Evolutionary conservation across 768 basidiomycete species (phyloP), one percentile per base, ranked within the genome.

Genomic region (Kwoniella sp.): DNA sequence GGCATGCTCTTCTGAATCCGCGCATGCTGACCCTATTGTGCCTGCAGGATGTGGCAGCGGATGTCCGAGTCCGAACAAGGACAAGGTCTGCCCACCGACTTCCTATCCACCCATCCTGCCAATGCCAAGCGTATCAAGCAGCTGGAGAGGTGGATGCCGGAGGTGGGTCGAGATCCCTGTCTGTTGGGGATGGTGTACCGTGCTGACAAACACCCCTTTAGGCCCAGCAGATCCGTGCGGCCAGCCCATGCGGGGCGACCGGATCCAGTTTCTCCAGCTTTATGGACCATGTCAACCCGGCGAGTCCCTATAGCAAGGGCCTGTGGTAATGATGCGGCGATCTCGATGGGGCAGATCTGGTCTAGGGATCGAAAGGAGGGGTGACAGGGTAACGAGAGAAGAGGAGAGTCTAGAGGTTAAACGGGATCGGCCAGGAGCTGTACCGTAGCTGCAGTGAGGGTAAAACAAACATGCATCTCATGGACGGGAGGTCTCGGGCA

Each of bases 91-190:
- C 56, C 62, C 28, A 23, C 81, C 14, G 82, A 83, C 46, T 88
- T 96, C 75, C 69, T 91, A 28, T 77, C 77, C 23, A 95, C 92
- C 0, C 92, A 96, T 73, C 92, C 92, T 0, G 78, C 83, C 5
- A 83, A 84, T 20, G 76, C 79, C 33, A 83, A 79, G 65, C 82
- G 91, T 19, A 82, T 88, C 52, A 78, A 84, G 62, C 60, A 66
- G 52, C 36, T 73, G 39, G 51, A 59, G n/a, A 55, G 60, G 32
- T 73, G 71, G 71, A 46, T 70, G 55, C 71, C 68, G 5, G 66
- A 73, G 34, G 70, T 71, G 44, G 34, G 61, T 54, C n/a, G n/a
- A n/a, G n/a, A n/a, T n/a, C 9, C 5, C 5, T 0, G 29, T 5
- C 19, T 15, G 27, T n/a, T n/a, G n/a, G n/a, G n/a, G n/a, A n/a